Evolutionary conservation across 2,329 filamentous ascomycete genomes (phyloP), one percentile per base, ranked within the genome.

Genomic region (Fusarium sp.): DNA sequence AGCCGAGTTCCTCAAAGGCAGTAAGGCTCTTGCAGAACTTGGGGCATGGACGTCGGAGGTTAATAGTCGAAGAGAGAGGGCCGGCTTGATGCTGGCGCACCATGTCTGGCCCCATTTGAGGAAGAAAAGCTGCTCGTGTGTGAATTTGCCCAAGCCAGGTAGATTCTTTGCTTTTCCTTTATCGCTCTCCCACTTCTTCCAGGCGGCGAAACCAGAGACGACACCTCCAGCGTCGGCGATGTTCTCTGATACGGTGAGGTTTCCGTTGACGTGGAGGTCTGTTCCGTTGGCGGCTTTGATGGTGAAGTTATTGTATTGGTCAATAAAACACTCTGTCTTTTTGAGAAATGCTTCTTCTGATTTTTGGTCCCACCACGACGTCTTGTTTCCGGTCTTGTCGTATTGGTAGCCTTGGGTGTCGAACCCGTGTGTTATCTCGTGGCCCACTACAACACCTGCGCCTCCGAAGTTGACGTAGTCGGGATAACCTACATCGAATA

Each of bases 221-320:
- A 92, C 74, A 15, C 90, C 90, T 17, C 89, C 90, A 1, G 90
- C 87, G 75, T 92, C 90, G 2, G 90, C 89, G 72, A 92, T 89
- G 73, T 92, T 92, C 78, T 92, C 90, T 20, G 86, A 87, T 3
- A 92, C 79, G 0, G 90, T 92, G 15, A 88, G 79, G 24, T 80
- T 80, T 11, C 90, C 90, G 60, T 90, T 88, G 56, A 92, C 85
- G 62, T 89, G 84, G 0, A 90, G 79, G 6, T 83, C 2, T 63
- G 87, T 84, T 2, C 82, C 86, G 37, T 89, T 83, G 13, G 86
- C 81, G 0, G 85, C 86, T 0, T 81, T 80, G 14, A 91, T 82
- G 1, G 85, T 87, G 73, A 86, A 90, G 33, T 89, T 84, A 58
- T 79, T 77, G 74, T 90, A 92, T 77, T 92, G 89, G n/a, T 90